Evolutionary conservation across 495 filamentous ascomycete genomes (phyloP).

Genomic region (Aspergillus saccharolyticus): DNA sequence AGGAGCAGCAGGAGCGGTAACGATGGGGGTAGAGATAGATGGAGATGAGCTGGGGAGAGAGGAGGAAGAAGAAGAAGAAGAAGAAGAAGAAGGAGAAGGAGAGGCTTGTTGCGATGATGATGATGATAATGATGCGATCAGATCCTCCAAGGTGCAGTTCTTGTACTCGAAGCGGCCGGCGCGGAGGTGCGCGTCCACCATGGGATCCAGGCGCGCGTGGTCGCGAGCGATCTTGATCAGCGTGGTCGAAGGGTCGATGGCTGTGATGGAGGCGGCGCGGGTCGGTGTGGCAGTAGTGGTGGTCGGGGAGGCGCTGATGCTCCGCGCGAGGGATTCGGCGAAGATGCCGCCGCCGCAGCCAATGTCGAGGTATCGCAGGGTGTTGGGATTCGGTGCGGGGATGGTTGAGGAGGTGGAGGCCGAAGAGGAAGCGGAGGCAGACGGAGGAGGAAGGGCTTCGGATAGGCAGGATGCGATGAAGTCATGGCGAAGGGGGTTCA

Average conservation of each 20-base stretch:
- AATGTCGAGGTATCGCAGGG: slow-evolving; percentile 76
- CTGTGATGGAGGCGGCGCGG: slow-evolving; percentile 63
- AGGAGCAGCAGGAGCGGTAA: background rate
- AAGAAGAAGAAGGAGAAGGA: too few relatives aligned
- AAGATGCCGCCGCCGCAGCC: slow-evolving; percentile 98
- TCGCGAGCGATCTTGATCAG: slow-evolving; percentile 72
- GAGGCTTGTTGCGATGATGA: too few relatives aligned
- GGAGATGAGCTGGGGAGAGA: background rate
- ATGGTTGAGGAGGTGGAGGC: background rate
- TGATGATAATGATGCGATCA: slow-evolving; percentile 27
- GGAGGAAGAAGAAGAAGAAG: background rate
- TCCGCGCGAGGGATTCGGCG: slow-evolving; percentile 83
- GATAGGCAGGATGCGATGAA: slow-evolving; percentile 74
- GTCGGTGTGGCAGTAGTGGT: slow-evolving; percentile 48
- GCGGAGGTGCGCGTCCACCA: slow-evolving; percentile 40
- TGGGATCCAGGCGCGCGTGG: slow-evolving; percentile 67
- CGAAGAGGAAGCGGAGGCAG: too few relatives aligned
- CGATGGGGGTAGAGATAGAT: too few relatives aligned
- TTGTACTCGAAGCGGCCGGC: slow-evolving; percentile 61
- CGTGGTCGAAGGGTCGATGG: slow-evolving; percentile 76
- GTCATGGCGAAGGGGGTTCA: slow-evolving; percentile 94
- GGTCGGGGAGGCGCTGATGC: slow-evolving; percentile 38
- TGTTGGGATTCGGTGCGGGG: slow-evolving; percentile 16
- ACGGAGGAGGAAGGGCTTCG: slow-evolving; percentile 26
- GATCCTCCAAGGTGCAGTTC: slow-evolving; percentile 65